Evolutionary conservation across 1,139 yeast species (phyloP), one percentile per base, ranked within the genome.

Genomic region (Zygoascus sp.): DNA sequence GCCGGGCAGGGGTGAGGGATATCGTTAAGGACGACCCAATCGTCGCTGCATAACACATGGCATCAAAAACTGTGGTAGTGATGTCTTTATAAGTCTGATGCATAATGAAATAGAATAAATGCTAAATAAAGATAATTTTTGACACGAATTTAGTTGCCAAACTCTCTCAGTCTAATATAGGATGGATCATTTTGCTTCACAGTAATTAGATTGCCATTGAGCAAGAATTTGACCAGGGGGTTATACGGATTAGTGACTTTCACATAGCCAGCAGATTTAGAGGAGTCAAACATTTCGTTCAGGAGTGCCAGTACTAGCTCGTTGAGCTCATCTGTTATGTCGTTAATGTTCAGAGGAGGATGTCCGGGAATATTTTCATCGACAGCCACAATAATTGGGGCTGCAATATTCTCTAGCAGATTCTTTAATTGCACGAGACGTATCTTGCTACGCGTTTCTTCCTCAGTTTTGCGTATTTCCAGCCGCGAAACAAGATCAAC

Each of bases 251-350:
- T 46, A 20, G 40, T 22, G 20, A 55, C 45, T 11, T 39, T 19
- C 8, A 54, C 40, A 43, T 55, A 55, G 8, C 57, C 53, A 30
- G 48, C 53, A 9, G 51, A 41, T 4, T 25, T 25, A 20, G 40
- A 21, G 15, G 50, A 41, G 4, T 56, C 53, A 17, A 54, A 51
- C 58, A 54, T 53, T 35, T 50, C 55, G 32, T 57, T 57, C 32
- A 57, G 47, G 10, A 57, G 50, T 3, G 35, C 22, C 23, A 50
- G 55, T 5, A 56, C 40, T 2, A 47, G 44, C 2, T 46, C 23
- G 11, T 51, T 42, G 32, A 56, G 36, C 13, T 52, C 48, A 4
- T 27, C 35, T 16, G 39, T 27, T 21, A 47, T 22, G 15, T 45
- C 37, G 10, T 49, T 45, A 2, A 23, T 36, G 13, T 34, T 41